Base-by-base conservation (phyloP, 148 eudicot genomes). In the Suaeda aralocaspica region DNA sequence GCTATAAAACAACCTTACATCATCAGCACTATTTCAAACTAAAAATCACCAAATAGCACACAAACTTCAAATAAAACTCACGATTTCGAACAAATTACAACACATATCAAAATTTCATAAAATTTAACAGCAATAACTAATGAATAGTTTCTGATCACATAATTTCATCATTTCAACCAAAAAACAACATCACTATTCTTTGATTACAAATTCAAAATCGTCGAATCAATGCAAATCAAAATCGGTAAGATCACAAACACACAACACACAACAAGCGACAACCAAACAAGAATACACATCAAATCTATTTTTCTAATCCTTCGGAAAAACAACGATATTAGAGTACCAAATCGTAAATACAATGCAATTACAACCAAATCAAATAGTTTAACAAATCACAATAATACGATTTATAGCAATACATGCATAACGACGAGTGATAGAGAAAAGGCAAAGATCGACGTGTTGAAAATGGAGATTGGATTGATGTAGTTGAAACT, bases 1-100 rank as follows among this genome's bases (percentile, higher is more conserved):
- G 77, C 97, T 91, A 76, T 59, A 1, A 9, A 78, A 72, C 24
- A 22, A 36, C 57, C 67, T 16, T 68, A 55, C 59, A 70, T 49
- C 25, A 42, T 76, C 73, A 70, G 67, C 53, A 72, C 34, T 71
- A 68, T 41, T 41, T 50, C 39, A 45, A 77, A 60, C 9, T 9
- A n/a, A 36, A 22, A 28, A 39, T 50, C 49, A 14, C 29, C n/a
- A 19, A 71, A 71, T 28, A 8, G 46, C 31, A 34, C 1, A 26
- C 30, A 66, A 53, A 3, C 2, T 48, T 67, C 73, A 14, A 6
- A 48, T 42, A 67, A 59, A 25, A 67, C 30, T 19, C 45, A 41
- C 24, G 12, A 46, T 14, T 26, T 18, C 12, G 69, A 49, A 28
- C 57, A 48, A 18, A 5, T 55, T 0, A 34, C 2, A 8, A 52